Evolutionary conservation across 2,329 filamentous ascomycete species (phyloP), one percentile per base, ranked within the genome.

Genomic region (Coniochaeta sp.): DNA sequence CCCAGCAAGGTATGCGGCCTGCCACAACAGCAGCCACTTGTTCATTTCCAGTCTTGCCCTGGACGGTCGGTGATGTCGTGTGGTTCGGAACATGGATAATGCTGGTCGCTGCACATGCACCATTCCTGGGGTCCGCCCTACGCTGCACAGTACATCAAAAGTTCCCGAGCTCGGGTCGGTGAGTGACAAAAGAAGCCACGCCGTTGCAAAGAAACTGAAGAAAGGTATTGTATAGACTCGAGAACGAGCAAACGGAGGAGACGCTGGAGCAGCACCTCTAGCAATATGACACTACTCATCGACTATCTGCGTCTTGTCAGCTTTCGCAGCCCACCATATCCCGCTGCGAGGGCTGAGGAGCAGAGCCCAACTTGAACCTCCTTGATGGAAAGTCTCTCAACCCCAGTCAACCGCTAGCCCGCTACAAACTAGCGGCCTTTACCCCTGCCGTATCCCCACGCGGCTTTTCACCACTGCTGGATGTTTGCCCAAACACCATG

Each of bases 321-420:
- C n/a, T n/a, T n/a, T 22, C 38, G 10, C 20, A n/a, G 38, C 20
- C 38, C 18, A 42, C 16, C 33, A 26, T 24, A n/a, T n/a, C n/a
- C n/a, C n/a, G n/a, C n/a, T n/a, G n/a, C 38, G 12, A 42, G 18
- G n/a, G 14, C 10, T 42, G 6, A 22, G n/a, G 13, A 9, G 13
- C 22, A 26, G 45, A 48, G 45, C 45, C 45, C 45, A 48, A 48
- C 45, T 8, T 20, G 45, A 31, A 48, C 45, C 45, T 48, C 45
- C 26, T 12, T 31, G n/a, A 48, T 16, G 20, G 18, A 30, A n/a
- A 8, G 3, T 26, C 14, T 22, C 3, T 24, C 1, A 12, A 7
- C 38, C 38, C 38, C 20, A 22, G 38, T 18, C 14, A 18, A 42
- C 20, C 38, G 20, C 38, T 24, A 42, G 20, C 38, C 12, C 38